These are phyloP conservation scores for Lyophyllum decastes DNA, from an alignment of 768 basidiomycete species.

Conservation along the genomic window DNA sequence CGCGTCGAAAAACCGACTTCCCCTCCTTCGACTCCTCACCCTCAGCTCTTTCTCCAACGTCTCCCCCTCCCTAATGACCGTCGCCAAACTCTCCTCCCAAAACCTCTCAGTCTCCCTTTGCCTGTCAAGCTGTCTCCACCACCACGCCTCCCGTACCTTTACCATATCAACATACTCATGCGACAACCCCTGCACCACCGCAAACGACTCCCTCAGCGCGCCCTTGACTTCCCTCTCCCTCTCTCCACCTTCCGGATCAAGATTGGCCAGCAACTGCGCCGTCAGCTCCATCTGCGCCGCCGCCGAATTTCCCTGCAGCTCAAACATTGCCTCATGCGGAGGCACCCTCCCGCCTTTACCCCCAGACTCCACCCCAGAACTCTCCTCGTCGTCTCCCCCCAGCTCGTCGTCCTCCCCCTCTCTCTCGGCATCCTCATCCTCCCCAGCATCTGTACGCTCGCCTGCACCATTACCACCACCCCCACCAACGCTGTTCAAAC, in stretches of 20 bases:
- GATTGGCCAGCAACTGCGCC: constrained; percentile 57
- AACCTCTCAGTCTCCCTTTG: constrained; percentile 65
- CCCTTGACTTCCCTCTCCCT: constrained; percentile 21
- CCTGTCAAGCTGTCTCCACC: constrained; percentile 59
- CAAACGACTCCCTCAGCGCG: constrained; percentile 59
- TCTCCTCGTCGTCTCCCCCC: constrained; percentile 29
- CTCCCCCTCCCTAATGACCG: constrained; percentile 86
- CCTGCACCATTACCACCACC: too few species aligned
- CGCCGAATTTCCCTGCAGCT: constrained; percentile 68
- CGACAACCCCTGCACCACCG: constrained; percentile 57
- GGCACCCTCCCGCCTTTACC: constrained; percentile 35
- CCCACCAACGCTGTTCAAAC: too few species aligned
- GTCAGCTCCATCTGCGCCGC: constrained; percentile 81
- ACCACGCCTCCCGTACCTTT: constrained; percentile 80
- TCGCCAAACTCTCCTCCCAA: constrained; percentile 90
- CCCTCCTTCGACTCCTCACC: constrained; percentile 55
- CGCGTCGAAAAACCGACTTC: constrained; percentile 56
- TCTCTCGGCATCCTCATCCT: constrained; percentile 6
- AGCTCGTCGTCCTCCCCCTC: constrained; percentile 23
- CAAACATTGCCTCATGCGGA: constrained; percentile 61
- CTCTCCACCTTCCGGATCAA: constrained; percentile 15
- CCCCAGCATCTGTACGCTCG: constrained; percentile 21
- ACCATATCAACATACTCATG: constrained; percentile 70
- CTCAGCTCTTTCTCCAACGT: constrained; percentile 79
- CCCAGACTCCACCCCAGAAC: constrained; percentile 42